phyloP scores from a whole-genome alignment of 495 filamentous ascomycete species.

The Astrothelium macrocarpum region DNA sequence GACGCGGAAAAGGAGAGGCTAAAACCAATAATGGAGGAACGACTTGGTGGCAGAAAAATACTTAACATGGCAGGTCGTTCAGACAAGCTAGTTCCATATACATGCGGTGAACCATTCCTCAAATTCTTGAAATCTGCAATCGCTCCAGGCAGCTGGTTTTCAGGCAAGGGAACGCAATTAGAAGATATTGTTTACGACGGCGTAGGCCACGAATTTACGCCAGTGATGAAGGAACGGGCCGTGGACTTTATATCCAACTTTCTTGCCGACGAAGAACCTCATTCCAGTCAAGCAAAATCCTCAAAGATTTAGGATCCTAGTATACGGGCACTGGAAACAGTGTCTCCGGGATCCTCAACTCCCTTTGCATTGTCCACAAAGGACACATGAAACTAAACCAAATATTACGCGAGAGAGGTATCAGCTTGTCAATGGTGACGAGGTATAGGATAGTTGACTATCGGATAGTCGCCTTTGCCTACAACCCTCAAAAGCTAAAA shows the following conservation, averaged over 20 bases:
- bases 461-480: too few species aligned
- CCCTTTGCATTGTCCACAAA: too few species aligned
- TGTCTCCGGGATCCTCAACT: neutral
- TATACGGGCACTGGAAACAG: too few species aligned
- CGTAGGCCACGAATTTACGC: conserved; percentile 63
- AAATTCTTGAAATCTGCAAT: conserved; percentile 56
- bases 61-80: conserved; percentile 63
- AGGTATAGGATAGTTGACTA: too few species aligned
- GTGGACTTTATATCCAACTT: neutral
- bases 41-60: conserved; percentile 62
- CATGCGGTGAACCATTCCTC: conserved; percentile 57
- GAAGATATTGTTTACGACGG: conserved; percentile 65
- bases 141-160: conserved; percentile 41
- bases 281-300: neutral
- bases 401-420: too few species aligned
- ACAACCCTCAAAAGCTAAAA: too few species aligned
- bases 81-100: conserved; percentile 81
- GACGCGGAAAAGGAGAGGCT: conserved; percentile 35
- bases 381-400: too few species aligned
- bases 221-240: conserved; percentile 45
- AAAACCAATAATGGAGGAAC: conserved; percentile 38
- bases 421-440: too few species aligned
- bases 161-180: conserved; percentile 44
- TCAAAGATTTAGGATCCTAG: neutral
- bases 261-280: neutral